A percentile compares a stretch with the other conserved stretches of the same genome.
phyloP scores from a whole-genome alignment of 1,139 yeast species.

The Pichia sp. region DNA sequence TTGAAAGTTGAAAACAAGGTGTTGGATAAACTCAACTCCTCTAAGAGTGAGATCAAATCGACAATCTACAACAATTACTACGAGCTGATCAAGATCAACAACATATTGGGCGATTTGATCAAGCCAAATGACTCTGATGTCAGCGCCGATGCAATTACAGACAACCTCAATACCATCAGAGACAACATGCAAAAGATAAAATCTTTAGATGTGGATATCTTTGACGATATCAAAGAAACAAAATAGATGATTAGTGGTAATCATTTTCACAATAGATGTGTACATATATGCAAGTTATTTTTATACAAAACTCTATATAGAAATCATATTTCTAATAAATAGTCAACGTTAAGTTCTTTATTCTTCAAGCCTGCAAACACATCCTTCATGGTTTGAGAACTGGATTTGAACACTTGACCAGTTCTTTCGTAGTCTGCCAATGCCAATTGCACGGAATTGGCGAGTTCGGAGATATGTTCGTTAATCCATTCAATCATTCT shows the following conservation, averaged over 20 bases:
- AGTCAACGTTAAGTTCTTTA: constrained; percentile 16
- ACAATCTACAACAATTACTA: constrained; percentile 52
- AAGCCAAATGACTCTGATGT: constrained; percentile 9
- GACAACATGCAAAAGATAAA: constrained; percentile 9
- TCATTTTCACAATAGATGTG: constrained; percentile 1
- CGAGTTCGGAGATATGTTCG: constrained; percentile 13
- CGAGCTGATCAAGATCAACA: constrained; percentile 47
- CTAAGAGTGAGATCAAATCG: constrained; percentile 46
- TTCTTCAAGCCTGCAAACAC: constrained; percentile 12
- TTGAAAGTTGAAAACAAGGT: constrained; percentile 40
- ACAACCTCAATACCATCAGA: constrained; percentile 11
- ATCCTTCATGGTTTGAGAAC: constrained; percentile 9
- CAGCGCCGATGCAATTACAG: constrained; percentile 8
- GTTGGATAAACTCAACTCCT: constrained; percentile 40
- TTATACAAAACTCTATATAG: too few relatives aligned
- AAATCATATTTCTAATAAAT: constrained; percentile 12
- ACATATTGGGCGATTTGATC: constrained; percentile 31
- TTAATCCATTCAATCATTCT: constrained; percentile 18
- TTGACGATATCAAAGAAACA: constrained; percentile 9
- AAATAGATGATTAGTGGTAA: constrained; percentile 13
- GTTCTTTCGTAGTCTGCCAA: constrained; percentile 17
- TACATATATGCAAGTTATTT: too few relatives aligned
- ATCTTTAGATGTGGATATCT: constrained; percentile 12
- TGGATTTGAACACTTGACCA: constrained; percentile 8
- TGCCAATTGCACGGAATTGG: constrained; percentile 8